Percentiles rank a stretch among this genome's conserved stretches.
These are phyloP conservation scores for Leishmania lainsoni DNA, from an alignment of 208 protist species.

Conservation along the genomic window DNA sequence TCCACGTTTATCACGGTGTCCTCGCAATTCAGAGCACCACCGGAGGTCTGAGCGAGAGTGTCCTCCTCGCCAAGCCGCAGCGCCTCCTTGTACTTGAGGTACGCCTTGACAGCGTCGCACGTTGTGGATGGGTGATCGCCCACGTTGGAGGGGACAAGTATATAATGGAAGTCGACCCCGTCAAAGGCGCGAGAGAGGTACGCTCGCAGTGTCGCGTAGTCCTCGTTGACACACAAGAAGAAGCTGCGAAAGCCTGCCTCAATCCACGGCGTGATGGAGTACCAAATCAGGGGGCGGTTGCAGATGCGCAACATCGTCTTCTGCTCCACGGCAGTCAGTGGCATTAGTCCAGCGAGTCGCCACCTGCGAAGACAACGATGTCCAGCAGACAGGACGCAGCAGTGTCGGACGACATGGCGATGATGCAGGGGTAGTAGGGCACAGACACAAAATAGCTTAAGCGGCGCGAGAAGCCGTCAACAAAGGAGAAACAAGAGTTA, in stretches of 20 bases:
- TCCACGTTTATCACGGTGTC: conserved; percentile 6
- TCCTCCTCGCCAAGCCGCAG: conserved; percentile 48
- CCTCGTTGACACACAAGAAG: conserved; percentile 81
- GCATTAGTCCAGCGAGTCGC: conserved; percentile 52
- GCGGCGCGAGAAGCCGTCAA: background rate
- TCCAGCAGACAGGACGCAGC: conserved; percentile 59
- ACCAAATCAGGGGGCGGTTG: conserved; percentile 89
- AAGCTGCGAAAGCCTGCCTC: conserved; percentile 69
- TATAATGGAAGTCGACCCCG: conserved; percentile 68
- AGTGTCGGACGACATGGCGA: conserved; percentile 23
- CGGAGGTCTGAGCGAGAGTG: background rate
- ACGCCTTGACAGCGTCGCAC: conserved; percentile 76
- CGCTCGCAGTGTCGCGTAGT: conserved; percentile 57
- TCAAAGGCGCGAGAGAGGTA: conserved; percentile 69
- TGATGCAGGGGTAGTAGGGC: background rate
- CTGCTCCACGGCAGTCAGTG: conserved; percentile 60
- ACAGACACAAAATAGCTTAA: background rate
- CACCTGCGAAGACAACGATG: conserved; percentile 83
- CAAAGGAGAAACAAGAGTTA: background rate
- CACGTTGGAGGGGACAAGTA: conserved; percentile 56
- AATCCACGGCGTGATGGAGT: conserved; percentile 75
- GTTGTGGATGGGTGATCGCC: conserved; percentile 64
- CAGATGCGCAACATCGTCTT: conserved; percentile 75
- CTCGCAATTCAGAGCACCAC: conserved; percentile 11
- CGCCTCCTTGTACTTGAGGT: conserved; percentile 70